A percentile compares a stretch with the other conserved stretches of the same genome.
phyloP scores from a whole-genome alignment of 805 yeast genomes.

The Ogataea trehalophila region DNA sequence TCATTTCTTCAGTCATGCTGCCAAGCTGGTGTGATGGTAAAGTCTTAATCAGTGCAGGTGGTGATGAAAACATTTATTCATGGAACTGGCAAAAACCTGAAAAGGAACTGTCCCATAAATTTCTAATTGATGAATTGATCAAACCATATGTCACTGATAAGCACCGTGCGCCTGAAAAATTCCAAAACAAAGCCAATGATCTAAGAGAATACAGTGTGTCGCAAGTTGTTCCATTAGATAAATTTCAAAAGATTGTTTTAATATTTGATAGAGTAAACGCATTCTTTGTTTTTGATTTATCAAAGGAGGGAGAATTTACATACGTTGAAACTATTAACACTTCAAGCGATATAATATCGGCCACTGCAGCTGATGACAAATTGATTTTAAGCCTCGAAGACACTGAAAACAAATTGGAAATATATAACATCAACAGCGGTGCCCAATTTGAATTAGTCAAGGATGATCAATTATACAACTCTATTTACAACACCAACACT shows the following conservation, averaged over 20 bases:
- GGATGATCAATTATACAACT: slow-evolving; percentile 24
- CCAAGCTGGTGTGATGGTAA: slow-evolving; percentile 45
- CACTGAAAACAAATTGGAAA: slow-evolving; percentile 16
- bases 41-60: slow-evolving; percentile 80
- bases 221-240: slow-evolving; percentile 27
- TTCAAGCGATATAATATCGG: slow-evolving; percentile 23
- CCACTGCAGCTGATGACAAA: slow-evolving; percentile 19
- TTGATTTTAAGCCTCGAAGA: slow-evolving; percentile 26
- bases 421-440: slow-evolving; percentile 23
- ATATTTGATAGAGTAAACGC: slow-evolving; percentile 44
- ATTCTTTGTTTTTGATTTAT: slow-evolving; percentile 34
- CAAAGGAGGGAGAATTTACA: slow-evolving; percentile 25
- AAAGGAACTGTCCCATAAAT: slow-evolving; percentile 41
- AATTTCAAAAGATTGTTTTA: slow-evolving; percentile 33
- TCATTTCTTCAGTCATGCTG: slow-evolving; percentile 61
- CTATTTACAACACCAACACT: slow-evolving; percentile 30
- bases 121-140: slow-evolving; percentile 33
- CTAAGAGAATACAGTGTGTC: slow-evolving; percentile 49
- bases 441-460: slow-evolving; percentile 13
- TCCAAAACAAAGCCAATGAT: slow-evolving; percentile 46
- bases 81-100: slow-evolving; percentile 68
- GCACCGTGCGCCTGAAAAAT: slow-evolving; percentile 63
- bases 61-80: slow-evolving; percentile 65
- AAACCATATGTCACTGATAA: slow-evolving; percentile 43
- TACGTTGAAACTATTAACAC: slow-evolving; percentile 31